Percentiles rank a stretch among this genome's conserved stretches.
These are phyloP conservation scores for Cordyceps fumosorosea DNA, from an alignment of 2,329 filamentous ascomycete genomes.

Conservation along the genomic window DNA sequence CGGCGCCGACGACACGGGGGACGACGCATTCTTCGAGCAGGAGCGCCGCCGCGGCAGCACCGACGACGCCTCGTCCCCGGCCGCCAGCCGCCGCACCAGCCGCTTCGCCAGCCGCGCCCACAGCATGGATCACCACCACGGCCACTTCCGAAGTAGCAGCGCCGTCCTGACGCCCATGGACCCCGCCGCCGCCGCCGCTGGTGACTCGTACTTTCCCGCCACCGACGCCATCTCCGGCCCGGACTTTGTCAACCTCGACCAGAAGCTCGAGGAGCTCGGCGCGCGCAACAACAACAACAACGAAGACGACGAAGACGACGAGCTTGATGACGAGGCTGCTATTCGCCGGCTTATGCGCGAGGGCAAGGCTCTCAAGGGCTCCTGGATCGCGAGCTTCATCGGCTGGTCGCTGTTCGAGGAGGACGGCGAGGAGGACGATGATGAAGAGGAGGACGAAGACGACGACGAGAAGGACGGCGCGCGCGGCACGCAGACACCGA, in stretches of 20 bases:
- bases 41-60: slow-evolving; percentile 43
- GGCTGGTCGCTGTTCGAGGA: slow-evolving; percentile 58
- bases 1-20: slow-evolving; percentile 35
- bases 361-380: slow-evolving; percentile 44
- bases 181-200: slow-evolving; percentile 16
- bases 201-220: slow-evolving; percentile 37
- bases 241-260: slow-evolving; percentile 58
- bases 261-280: slow-evolving; percentile 50
- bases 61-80: slow-evolving; percentile 25
- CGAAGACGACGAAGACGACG: slow-evolving; percentile 10
- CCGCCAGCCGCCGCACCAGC: slow-evolving; percentile 43
- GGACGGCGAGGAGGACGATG: slow-evolving; percentile 51
- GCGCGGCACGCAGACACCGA: slow-evolving; percentile 28
- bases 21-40: slow-evolving; percentile 42
- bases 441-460: slow-evolving; percentile 34
- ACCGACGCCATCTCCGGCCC: slow-evolving; percentile 41
- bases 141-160: slow-evolving; percentile 19
- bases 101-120: slow-evolving; percentile 33
- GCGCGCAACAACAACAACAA: slow-evolving; percentile 20
- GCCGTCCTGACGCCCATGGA: slow-evolving; percentile 41
- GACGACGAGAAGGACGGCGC: slow-evolving; percentile 24
- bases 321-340: slow-evolving; percentile 51
- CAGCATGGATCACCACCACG: slow-evolving; percentile 23
- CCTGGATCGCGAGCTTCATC: slow-evolving; percentile 53
- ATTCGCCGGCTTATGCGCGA: slow-evolving; percentile 50